Base-by-base conservation (phyloP, 805 yeast species). In the Cyberlindnera bimundalis region DNA sequence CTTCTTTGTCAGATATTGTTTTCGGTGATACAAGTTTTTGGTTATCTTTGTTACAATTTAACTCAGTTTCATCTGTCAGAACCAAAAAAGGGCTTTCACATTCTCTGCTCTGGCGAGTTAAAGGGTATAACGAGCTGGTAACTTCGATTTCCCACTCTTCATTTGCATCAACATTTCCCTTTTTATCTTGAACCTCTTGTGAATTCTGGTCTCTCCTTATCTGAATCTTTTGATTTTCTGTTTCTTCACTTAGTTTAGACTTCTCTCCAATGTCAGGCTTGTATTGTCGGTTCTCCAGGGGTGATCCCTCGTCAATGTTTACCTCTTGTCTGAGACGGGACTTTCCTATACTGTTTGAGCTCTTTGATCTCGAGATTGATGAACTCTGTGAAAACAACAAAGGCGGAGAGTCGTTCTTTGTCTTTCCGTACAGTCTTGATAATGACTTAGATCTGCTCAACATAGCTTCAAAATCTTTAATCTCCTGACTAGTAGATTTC, bases 331-430 rank as follows among this genome's bases (percentile, higher is more conserved):
- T 6, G 6, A 21, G 6, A 7, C 10, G 24, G 10, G 24, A 21
- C 24, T 21, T 21, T 21, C n/a, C 21, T 45, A 38, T 13, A 43
- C 50, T 3, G 51, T 43, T 33, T 38, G 32, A 23, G 19, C 35
- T 41, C 36, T 25, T 30, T 7, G 42, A 40, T 25, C 32, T 30
- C 10, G 30, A 18, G n/a, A 37, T 10, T 4, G 41, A 35, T 6
- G 27, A 25, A 6, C 23, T 34, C 34, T 39, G 46, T 7, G 49
- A 39, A 14, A 45, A 45, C 32, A 45, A 19, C 30, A 38, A 15
- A 8, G 49, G 46, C 19, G 46, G 37, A 12, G 26, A 12, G 26
- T 11, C 20, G 4, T 15, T n/a, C 14, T 20, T 21, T 29, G 13
- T 19, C 10, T 14, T 6, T 6, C 33, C 18, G 6, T 17, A 15